Evolutionary conservation across 345 rosid genomes (phyloP), one percentile per base, ranked within the genome.

Genomic region (Eucalyptus melliodora): DNA sequence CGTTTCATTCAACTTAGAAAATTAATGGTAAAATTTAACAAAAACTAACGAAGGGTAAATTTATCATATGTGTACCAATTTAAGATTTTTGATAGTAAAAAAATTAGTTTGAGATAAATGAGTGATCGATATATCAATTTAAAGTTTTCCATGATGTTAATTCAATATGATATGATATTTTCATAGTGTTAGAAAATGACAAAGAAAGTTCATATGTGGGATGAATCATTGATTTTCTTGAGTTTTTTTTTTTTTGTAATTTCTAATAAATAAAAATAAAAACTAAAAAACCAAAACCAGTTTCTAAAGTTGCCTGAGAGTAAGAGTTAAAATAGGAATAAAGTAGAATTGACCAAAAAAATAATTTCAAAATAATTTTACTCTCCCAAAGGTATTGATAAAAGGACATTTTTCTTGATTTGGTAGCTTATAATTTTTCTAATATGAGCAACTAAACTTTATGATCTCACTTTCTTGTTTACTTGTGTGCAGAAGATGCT

Each of bases 71-170:
- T 16, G 9, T 51, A 51, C 2, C 2, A 0, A 0, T 51, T 51
- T 17, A 4, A 53, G 59, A 8, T 53, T 53, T 8, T 53, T 53
- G 0, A 53, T 21, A 53, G 2, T 53, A 21, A 53, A 53, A 53
- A 53, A 53, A 21, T 53, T 53, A 53, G 1, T 19, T 53, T 53
- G 26, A 53, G 5, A 53, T 53, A 53, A 53, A 21, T 53, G 1
- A 21, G 5, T 53, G 0, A 21, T 53, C 0, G 0, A 19, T 53
- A 21, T 21, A 53, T 4, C 11, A 2, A 0, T 53, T 53, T 53
- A 53, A 0, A 53, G 5, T 21, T 53, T 21, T 53, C 8, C 2
- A 53, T 53, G 2, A 53, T 53, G 1, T 53, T 53, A 53, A 8
- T 21, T 21, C 26, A 53, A 53, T 53, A 19, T 53, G 4, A 53